Conservation (phyloP, 2,329 filamentous ascomycete genomes). For the Colletotrichum sp. region DNA sequence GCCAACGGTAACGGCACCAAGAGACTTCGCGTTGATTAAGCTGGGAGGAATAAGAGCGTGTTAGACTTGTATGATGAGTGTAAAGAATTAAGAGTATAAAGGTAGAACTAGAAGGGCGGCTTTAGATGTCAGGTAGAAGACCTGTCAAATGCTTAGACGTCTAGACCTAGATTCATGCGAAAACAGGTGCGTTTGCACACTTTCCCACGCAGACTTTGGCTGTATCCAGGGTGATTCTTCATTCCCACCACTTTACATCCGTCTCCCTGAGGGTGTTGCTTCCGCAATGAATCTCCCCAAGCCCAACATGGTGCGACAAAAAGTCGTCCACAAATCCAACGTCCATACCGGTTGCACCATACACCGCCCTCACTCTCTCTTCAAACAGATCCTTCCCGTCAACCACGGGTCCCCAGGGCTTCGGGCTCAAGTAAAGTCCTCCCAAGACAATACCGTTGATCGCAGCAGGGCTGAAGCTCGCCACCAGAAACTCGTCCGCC, state of each 20-base stretch:
- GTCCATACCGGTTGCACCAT: conserved; percentile 24
- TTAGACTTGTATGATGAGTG: not conserved
- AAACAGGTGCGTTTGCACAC: not conserved
- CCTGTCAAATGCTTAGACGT: not conserved
- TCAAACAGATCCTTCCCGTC: conserved; percentile 29
- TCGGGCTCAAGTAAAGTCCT: conserved; percentile 24
- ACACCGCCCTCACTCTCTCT: conserved; percentile 23
- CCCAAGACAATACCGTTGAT: conserved; percentile 28
- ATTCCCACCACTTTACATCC: conserved; percentile 21
- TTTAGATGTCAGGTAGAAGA: not conserved
- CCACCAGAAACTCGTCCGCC: not conserved
- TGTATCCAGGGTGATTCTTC: rapidly evolving
- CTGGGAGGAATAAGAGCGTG: too few relatives aligned
- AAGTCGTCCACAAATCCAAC: conserved; percentile 31
- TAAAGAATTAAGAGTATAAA: conserved; percentile 8
- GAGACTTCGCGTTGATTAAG: conserved; percentile 5
- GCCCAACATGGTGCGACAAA: conserved; percentile 25
- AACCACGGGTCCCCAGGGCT: conserved; percentile 31
- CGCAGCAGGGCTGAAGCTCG: conserved; percentile 22
- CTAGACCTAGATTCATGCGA: not conserved
- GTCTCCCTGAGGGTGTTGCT: conserved; percentile 22
- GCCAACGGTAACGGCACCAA: conserved; percentile 16
- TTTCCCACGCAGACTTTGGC: not conserved
- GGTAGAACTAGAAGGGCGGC: not conserved
- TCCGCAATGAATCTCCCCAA: conserved; percentile 32